Base-by-base conservation (phyloP, 148 eudicot species). In the Rhododendron molle region DNA sequence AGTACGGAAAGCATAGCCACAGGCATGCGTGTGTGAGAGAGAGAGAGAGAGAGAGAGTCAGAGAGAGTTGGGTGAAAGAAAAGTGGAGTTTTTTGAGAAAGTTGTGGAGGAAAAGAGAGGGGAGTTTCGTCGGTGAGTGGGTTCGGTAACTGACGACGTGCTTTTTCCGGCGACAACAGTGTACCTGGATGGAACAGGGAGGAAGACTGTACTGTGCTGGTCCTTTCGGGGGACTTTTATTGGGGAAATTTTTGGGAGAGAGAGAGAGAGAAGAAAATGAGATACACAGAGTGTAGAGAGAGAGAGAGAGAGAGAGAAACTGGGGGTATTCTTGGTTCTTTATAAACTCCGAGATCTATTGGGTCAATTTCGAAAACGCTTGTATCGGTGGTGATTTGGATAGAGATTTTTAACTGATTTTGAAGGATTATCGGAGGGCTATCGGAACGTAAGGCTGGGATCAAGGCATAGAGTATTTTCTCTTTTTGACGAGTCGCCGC, bases 51-150 rank as follows among this genome's bases (percentile, higher is more conserved):
- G 83, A 10, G 10, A 58, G n/a, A n/a, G n/a, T n/a, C n/a, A n/a
- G n/a, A n/a, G 21, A 23, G 36, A 77, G 71, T 46, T 46, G 36
- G 79, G 26, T 49, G 49, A 78, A 34, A 34, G 46, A 26, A 69
- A 52, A 85, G 62, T 15, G 36, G 38, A 56, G 2, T 16, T 85
- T 82, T 83, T 47, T 20, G 76, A 77, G 86, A 85, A 85, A 60
- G 80, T 85, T 44, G 56, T 16, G 65, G 80, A 72, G 72, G 73
- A 71, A 46, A 44, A 32, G 21, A 28, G 47, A 20, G 32, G 32
- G 73, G 56, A 60, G 30, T 40, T 40, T 40, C 44, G 8, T 40
- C 7, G 44, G 43, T 40, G 43, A 40, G 43, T 40, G 43, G 43
- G 43, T 40, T 40, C 43, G 43, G 44, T 40, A 6, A 40, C 44